Evolutionary conservation across 768 basidiomycete species (phyloP).

Genomic region (Trametes cingulata): DNA sequence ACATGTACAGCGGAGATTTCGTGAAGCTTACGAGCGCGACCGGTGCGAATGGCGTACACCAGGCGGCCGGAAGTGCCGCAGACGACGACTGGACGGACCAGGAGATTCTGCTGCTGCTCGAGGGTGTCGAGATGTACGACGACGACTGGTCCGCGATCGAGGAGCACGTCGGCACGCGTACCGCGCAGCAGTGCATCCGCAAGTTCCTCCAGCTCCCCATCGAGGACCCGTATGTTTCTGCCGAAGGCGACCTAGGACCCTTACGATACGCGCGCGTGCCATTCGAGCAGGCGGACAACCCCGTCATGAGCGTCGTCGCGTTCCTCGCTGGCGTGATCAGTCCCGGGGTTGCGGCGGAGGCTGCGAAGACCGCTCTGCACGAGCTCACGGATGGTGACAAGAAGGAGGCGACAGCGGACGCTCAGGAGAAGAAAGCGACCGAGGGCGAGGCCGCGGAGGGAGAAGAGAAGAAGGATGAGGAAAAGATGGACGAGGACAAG

Average conservation of each 20-base stretch:
- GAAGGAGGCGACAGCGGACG: constrained; percentile 32
- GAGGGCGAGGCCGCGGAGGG: constrained; percentile 34
- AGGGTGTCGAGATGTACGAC: constrained; percentile 97
- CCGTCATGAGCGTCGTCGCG: constrained; percentile 97
- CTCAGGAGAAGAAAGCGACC: constrained; percentile 37
- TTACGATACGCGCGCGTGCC: constrained; percentile 79
- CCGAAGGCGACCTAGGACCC: constrained; percentile 74
- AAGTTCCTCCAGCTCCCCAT: constrained; percentile 96
- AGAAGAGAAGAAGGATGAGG: constrained; percentile 39
- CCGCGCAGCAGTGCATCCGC: constrained; percentile 92
- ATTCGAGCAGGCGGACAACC: constrained; percentile 94
- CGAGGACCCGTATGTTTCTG: constrained; percentile 88
- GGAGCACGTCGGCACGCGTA: constrained; percentile 89
- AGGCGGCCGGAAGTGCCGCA: constrained; percentile 42
- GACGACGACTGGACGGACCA: constrained; percentile 88
- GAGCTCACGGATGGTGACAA: constrained; percentile 67
- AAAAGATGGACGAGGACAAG: constrained; percentile 45
- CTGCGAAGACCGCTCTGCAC: constrained; percentile 87
- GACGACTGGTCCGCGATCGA: constrained; percentile 95
- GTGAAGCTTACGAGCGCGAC: constrained; percentile 68
- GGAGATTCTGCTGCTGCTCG: constrained; percentile 85
- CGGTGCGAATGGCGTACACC: constrained; percentile 33
- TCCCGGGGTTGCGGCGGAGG: constrained; percentile 89
- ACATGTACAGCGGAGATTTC: constrained; percentile 97
- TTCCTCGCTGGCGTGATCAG: constrained; percentile 93